Evolutionary conservation across 2,329 filamentous ascomycete species (phyloP).

Genomic region (Diplocarpon mali): DNA sequence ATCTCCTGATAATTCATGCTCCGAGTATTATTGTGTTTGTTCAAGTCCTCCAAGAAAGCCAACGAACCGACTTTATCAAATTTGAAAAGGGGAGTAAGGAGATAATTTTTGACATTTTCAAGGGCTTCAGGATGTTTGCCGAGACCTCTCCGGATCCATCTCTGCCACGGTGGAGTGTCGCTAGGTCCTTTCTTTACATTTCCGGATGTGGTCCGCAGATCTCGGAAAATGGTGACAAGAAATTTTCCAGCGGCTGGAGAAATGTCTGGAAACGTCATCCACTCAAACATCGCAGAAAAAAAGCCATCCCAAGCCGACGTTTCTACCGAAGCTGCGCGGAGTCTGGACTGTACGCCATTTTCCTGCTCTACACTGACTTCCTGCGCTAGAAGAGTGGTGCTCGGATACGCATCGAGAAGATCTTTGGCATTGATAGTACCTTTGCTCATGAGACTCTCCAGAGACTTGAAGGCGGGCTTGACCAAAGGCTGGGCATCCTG

Average conservation of each 20-base stretch:
- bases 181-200: conserved; percentile 30
- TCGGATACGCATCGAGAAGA: conserved; percentile 12
- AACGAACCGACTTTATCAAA: conserved; percentile 42
- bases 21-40: conserved; percentile 36
- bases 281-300: conserved; percentile 38
- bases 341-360: too few species aligned
- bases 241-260: conserved; percentile 51
- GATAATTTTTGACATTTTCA: conserved; percentile 53
- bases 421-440: conserved; percentile 35
- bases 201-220: conserved; percentile 25
- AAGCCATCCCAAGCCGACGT: conserved; percentile 38
- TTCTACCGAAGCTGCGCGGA: background rate
- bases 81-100: conserved; percentile 52
- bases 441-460: conserved; percentile 56
- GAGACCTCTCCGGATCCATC: conserved; percentile 44
- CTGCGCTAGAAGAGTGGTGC: background rate
- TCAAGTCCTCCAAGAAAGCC: conserved; percentile 47
- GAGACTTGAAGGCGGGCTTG: conserved; percentile 57
- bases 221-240: conserved; percentile 44
- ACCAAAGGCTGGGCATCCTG: conserved; percentile 51
- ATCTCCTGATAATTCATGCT: conserved; percentile 35
- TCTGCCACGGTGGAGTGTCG: conserved; percentile 36
- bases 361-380: background rate
- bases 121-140: conserved; percentile 39
- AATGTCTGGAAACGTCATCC: conserved; percentile 46